Base-by-base conservation (phyloP, 257 asterid species). In the Gardenia jasminoides region DNA sequence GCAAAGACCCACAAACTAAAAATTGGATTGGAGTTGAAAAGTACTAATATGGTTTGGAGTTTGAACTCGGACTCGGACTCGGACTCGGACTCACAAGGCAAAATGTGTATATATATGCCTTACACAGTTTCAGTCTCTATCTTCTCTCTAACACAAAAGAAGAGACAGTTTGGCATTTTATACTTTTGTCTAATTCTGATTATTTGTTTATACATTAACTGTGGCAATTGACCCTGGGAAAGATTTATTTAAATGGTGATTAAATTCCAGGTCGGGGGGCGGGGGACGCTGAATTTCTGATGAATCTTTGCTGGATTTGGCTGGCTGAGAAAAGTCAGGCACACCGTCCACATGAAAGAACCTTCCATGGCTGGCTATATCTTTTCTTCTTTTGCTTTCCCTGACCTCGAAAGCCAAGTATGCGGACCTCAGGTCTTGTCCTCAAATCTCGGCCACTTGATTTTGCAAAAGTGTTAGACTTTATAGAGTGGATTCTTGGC, bases 251-350 rank as follows among this genome's bases (percentile, higher is more conserved):
- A 28, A 61, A 72, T 30, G 24, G 39, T 36, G 3, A 36, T 36
- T 36, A 36, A 36, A 2, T 36, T 36, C 5, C 4, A 2, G 9
- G 77, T 67, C 47, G n/a, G n/a, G n/a, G n/a, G n/a, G n/a, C n/a
- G n/a, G n/a, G n/a, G n/a, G n/a, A n/a, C n/a, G n/a, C 77, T 62
- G 71, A 67, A 44, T 44, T 46, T 65, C 54, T 61, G 43, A 65
- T n/a, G 83, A 72, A 73, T 10, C 61, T 39, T 30, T 22, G 76
- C 64, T 56, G 77, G 80, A 68, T 82, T 78, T 70, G 72, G 76
- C 75, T 83, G 81, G 83, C 80, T 24, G 71, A 62, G 76, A 75
- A 64, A 79, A 22, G 86, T 82, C 83, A 20, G 80, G 68, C 66
- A 15, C 52, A 22, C 56, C 12, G 13, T 52, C 1, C 17, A 52